Base-by-base conservation (phyloP, 352 stramenopile genomes). In the Pythium phragmitis region DNA sequence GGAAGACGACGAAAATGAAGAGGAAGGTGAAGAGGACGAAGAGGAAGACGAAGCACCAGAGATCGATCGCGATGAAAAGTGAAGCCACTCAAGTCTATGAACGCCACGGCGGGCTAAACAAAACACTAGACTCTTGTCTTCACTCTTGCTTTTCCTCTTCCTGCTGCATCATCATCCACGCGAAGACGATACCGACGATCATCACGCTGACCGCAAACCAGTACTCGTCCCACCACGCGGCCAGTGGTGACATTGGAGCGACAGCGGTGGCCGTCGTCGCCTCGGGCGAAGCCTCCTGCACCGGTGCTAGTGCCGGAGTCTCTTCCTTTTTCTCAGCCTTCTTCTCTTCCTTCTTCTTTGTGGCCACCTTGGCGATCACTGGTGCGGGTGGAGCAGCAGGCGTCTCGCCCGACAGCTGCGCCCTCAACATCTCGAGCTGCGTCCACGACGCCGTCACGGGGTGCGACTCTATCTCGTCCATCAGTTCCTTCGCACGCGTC, bases 1-100 rank as follows among this genome's bases (percentile, higher is more conserved):
- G 11, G 75, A 94, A 23, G 73, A 85, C 5, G 74, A 84, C 19
- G 76, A 92, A 2, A 72, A 79, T 21, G 68, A 86, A 2, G 66
- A 70, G 0, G 63, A 70, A 17, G 65, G 71, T 4, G 52, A 71
- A 0, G 61, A 60, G 11, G 26, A 73, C 11, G 64, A 63, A 21
- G 69, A 58, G n/a, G 50, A 73, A 28, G 71, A 65, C 21, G 69
- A 55, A 13, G 47, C 65, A 0, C 62, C 68, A 0, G 65, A 72
- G 3, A 16, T 75, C 1, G 73, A 59, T 13, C 53, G 72, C 4
- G 51, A 67, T 19, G 63, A 72, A 11, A 69, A 66, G n/a, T 71
- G 71, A 49, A 50, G 7, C 9, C 45, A 30, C n/a, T 19, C 45
- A 53, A 11, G 4, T 53, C 23, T 61, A 45, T 45, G n/a, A n/a